Conservation (phyloP, 768 basidiomycete genomes). For the Austroboletus eburneus region DNA sequence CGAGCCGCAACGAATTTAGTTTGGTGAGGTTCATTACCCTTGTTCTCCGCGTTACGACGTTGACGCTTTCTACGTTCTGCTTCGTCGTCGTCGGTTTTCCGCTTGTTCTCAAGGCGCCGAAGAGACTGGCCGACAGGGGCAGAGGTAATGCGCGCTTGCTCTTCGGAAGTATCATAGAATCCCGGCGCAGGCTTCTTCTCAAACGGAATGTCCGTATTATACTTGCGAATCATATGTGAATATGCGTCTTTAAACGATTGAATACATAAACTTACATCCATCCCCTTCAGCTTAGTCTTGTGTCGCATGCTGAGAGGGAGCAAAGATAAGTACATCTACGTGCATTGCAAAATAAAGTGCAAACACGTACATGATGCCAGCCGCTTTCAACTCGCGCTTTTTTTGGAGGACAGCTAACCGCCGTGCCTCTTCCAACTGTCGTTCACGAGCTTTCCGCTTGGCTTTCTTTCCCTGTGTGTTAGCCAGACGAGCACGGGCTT, state of each 20-base stretch:
- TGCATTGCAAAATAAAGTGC: not conserved
- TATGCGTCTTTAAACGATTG: not conserved
- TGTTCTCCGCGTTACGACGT: conserved; percentile 56
- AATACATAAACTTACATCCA: conserved; percentile 67
- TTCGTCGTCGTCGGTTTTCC: conserved; percentile 91
- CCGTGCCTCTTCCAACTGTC: conserved; percentile 94
- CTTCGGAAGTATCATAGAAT: conserved; percentile 95
- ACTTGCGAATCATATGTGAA: conserved; percentile 43
- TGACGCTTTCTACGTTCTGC: conserved; percentile 89
- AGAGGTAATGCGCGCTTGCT: conserved; percentile 79
- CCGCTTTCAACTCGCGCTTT: conserved; percentile 95
- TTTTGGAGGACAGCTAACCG: conserved; percentile 94
- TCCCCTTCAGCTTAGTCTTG: conserved; percentile 94
- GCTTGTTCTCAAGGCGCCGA: conserved; percentile 92
- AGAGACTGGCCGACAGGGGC: conserved; percentile 91
- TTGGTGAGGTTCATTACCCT: conserved; percentile 70
- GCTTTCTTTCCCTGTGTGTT: conserved; percentile 99
- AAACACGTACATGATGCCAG: conserved; percentile 83
- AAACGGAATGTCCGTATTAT: conserved; percentile 97
- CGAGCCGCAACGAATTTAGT: conserved; percentile 96
- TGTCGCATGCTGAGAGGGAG: conserved; percentile 68
- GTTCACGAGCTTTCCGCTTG: conserved; percentile 96
- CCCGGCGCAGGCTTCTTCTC: conserved; percentile 95
- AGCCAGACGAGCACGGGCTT: conserved; percentile 94
- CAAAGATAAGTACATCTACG: conserved; percentile 1